Evolutionary conservation across 2,329 filamentous ascomycete genomes (phyloP), one percentile per base, ranked within the genome.

Genomic region (Mariannaea elegans): DNA sequence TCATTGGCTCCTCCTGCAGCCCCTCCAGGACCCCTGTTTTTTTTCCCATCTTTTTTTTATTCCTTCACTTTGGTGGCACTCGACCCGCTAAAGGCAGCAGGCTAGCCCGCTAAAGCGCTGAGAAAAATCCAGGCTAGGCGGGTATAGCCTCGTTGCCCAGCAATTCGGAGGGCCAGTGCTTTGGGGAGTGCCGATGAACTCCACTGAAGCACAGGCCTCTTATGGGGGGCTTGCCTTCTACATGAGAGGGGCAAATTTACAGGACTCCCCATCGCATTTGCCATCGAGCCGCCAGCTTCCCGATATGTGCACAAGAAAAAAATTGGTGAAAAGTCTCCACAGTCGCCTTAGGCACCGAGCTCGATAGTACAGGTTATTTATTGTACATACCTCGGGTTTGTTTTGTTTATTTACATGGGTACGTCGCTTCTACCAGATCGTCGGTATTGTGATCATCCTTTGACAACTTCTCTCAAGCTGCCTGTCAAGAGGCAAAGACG

Each of bases 1-100:
- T 71, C 69, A 71, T 71, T 71, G 66, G 69, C 52, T 61, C 39
- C 62, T 61, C 48, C 23, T 18, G 18, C 29, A 19, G 46, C 53
- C 65, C 66, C 64, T 57, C 52, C 65, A 62, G 23, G 63, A 66
- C 59, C 70, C 63, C 29, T 46, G 27, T 27, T 31, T 47, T 31
- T 12, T 46, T 50, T 39, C n/a, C n/a, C n/a, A 14, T 7, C 7
- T 42, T 42, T 42, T 42, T 45, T 59, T 57, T 62, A 45, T 45
- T 46, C 10, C 61, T 56, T 55, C 56, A 48, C 29, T 44, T 18
- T 44, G 47, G 46, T 46, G 46, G 46, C 50, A 29, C 46, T 32
- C 27, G 46, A 21, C 50, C 56, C 56, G 36, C 56, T 54, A 38
- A 48, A 31, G 32, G 42, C 23, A 18, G 24, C 29, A 44, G 36